A percentile compares a stretch with the other conserved stretches of the same genome.
phyloP scores from a whole-genome alignment of 768 basidiomycete genomes.

The Clitopilus hobsonii region DNA sequence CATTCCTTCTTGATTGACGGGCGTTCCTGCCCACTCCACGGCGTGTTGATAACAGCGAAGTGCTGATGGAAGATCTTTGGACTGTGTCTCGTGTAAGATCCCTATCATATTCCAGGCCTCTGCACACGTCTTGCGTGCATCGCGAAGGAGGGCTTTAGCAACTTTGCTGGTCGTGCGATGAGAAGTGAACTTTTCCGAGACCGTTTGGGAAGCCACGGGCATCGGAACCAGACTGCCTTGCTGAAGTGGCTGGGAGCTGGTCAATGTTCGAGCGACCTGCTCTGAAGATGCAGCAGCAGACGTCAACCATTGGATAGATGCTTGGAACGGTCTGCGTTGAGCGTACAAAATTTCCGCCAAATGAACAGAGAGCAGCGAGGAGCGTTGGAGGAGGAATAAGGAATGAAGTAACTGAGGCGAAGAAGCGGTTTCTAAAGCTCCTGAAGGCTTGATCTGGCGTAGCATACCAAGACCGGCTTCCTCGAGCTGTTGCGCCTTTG shows the following conservation, averaged over 20 bases:
- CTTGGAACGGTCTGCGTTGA: constrained; percentile 28
- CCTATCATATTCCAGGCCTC: constrained; percentile 77
- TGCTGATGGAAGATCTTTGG: constrained; percentile 33
- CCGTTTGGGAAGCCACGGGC: constrained; percentile 6
- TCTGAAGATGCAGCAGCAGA: constrained; percentile 67
- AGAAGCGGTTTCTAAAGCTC: constrained; percentile 36
- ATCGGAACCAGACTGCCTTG: constrained; percentile 25
- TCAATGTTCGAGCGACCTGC: constrained; percentile 52
- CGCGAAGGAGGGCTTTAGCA: constrained; percentile 56
- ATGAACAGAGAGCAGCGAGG: constrained; percentile 69
- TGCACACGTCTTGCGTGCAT: constrained; percentile 65
- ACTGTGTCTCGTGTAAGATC: constrained; percentile 49
- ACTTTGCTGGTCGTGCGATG: constrained; percentile 49
- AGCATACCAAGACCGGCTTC: constrained; percentile 52
- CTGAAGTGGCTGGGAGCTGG: constrained; percentile 32
- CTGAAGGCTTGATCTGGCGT: constrained; percentile 46
- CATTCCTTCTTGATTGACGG: constrained; percentile 28
- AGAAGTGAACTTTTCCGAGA: constrained; percentile 27
- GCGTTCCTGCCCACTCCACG: constrained; percentile 58
- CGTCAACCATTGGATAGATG: constrained; percentile 52
- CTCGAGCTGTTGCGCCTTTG: constrained; percentile 52
- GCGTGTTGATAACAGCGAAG: constrained; percentile 67
- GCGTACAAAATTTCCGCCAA: constrained; percentile 69
- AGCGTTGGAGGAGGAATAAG: constrained; percentile 65
- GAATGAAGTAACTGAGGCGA: constrained; percentile 60